phyloP scores from a whole-genome alignment of 345 rosid species.

The Cardamine chenopodiifolia region DNA sequence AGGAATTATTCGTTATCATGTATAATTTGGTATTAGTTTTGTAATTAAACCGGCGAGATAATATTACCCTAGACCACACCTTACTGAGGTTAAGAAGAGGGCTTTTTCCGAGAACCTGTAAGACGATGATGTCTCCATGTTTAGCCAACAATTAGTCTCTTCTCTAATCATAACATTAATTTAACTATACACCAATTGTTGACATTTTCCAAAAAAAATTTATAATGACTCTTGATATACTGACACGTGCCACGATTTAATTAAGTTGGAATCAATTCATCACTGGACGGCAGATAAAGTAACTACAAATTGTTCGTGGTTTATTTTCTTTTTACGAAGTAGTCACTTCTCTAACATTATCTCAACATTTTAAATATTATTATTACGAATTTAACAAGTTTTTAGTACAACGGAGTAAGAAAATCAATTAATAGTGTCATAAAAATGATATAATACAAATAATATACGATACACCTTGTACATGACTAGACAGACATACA shows the following conservation, averaged over 20 bases:
- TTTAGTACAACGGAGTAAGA: too few relatives aligned
- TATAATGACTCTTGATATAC: background rate
- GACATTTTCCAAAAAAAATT: background rate
- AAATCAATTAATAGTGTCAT: background rate
- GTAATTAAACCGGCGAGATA: conserved; percentile 1
- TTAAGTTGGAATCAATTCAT: conserved; percentile 1
- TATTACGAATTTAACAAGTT: background rate
- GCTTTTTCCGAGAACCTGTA: conserved; percentile 3
- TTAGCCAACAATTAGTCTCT: conserved; percentile 36
- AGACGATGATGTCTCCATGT: conserved; percentile 39
- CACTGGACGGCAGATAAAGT: conserved; percentile 20
- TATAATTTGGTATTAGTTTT: conserved; percentile 4
- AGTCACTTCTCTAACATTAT: background rate
- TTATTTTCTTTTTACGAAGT: background rate
- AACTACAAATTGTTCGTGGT: background rate
- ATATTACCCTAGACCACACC: conserved; percentile 14
- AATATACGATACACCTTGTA: too few relatives aligned
- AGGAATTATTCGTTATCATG: conserved; percentile 26
- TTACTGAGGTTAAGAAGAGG: conserved; percentile 16
- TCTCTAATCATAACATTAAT: conserved; percentile 23
- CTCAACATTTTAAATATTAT: background rate
- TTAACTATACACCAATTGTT: conserved; percentile 25
- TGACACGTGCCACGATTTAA: conserved; percentile 26
- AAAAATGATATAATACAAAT: too few relatives aligned
- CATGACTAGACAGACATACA: conserved; percentile 27